Evolutionary conservation across 805 yeast species (phyloP).

Genomic region (Candida ipomoeae): DNA sequence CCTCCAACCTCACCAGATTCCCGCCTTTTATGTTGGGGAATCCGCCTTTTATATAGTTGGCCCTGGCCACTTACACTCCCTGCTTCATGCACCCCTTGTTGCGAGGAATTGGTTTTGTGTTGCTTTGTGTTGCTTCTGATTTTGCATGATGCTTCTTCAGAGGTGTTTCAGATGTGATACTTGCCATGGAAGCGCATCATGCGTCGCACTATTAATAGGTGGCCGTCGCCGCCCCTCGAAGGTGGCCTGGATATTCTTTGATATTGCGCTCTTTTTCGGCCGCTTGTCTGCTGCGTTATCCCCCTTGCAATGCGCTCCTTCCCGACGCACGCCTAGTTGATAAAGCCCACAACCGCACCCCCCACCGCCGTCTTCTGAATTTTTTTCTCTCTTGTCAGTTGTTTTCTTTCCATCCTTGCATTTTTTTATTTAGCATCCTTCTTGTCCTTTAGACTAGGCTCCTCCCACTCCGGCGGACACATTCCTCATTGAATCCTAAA

Average conservation of each 20-base stretch:
- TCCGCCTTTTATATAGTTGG: background rate
- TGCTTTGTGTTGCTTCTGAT: background rate
- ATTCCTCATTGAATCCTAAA: background rate
- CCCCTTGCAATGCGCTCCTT: constrained; percentile 5
- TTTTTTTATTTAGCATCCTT: background rate
- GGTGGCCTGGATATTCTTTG: background rate
- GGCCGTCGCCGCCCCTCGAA: background rate
- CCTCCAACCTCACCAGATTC: too few species aligned
- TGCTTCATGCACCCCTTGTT: constrained; percentile 4
- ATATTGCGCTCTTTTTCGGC: background rate
- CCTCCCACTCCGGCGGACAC: background rate
- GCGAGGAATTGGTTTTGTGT: background rate
- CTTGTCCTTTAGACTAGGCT: background rate
- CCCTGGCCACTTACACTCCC: background rate
- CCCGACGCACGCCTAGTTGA: constrained; percentile 1
- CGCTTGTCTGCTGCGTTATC: background rate
- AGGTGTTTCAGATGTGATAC: background rate
- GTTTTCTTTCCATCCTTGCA: background rate
- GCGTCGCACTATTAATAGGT: constrained; percentile 2
- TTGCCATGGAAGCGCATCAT: background rate
- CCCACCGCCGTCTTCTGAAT: background rate
- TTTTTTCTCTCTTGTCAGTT: background rate
- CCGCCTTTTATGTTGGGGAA: background rate
- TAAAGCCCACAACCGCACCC: constrained; percentile 1
- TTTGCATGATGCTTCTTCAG: background rate